Percentiles rank a stretch among this genome's conserved stretches.
phyloP scores from a whole-genome alignment of 352 stramenopile genomes.

The Phytophthora agathidicida region DNA sequence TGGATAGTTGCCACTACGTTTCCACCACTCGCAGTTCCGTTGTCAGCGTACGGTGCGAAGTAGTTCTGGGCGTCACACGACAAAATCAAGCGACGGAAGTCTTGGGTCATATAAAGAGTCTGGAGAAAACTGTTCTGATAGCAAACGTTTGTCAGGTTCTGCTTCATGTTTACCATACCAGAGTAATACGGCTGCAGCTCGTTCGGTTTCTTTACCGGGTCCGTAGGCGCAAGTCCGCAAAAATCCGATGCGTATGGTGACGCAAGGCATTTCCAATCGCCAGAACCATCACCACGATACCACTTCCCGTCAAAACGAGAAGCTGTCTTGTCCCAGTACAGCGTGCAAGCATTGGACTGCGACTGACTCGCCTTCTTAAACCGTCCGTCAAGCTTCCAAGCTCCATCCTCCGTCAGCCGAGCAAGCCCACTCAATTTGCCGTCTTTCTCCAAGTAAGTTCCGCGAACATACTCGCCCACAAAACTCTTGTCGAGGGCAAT shows the following conservation, averaged over 20 bases:
- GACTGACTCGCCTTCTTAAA: constrained; percentile 77
- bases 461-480: constrained; percentile 73
- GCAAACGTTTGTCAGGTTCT: constrained; percentile 90
- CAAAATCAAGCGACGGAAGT: constrained; percentile 78
- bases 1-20: constrained; percentile 71
- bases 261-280: constrained; percentile 78
- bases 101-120: constrained; percentile 87
- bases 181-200: constrained; percentile 77
- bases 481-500: constrained; percentile 49
- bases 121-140: constrained; percentile 93
- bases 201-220: constrained; percentile 41
- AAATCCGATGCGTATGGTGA: constrained; percentile 63
- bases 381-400: constrained; percentile 70
- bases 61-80: constrained; percentile 56
- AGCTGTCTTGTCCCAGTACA: constrained; percentile 63
- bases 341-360: constrained; percentile 70
- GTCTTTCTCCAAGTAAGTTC: constrained; percentile 75
- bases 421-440: constrained; percentile 68
- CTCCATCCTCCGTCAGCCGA: constrained; percentile 47
- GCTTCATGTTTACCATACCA: constrained; percentile 90
- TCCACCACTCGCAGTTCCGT: constrained; percentile 26
- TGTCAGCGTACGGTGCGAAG: constrained; percentile 30
- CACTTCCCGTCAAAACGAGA: constrained; percentile 84
- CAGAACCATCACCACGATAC: constrained; percentile 84
- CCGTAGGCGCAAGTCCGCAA: constrained; percentile 55